phyloP scores from a whole-genome alignment of 23 red algal species.

The Gracilaria domingensis region DNA sequence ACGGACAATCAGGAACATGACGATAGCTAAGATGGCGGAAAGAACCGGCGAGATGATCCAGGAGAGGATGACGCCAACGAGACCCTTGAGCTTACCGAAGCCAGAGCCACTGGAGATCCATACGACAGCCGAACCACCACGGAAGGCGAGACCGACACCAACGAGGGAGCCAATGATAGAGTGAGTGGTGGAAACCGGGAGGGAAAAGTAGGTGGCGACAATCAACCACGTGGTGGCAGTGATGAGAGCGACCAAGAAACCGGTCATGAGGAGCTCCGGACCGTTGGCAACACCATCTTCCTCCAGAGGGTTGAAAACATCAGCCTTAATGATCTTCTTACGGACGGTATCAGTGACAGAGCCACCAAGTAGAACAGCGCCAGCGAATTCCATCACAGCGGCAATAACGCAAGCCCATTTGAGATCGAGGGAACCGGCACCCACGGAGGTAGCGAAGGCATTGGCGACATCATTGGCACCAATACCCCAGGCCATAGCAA shows the following conservation, averaged over 20 bases:
- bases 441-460: slow-evolving; percentile 93
- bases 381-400: slow-evolving; percentile 73
- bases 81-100: slow-evolving; percentile 67
- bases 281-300: slow-evolving; percentile 62
- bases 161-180: slow-evolving; percentile 83
- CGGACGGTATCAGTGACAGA: slow-evolving; percentile 89
- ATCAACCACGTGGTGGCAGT: slow-evolving; percentile 83
- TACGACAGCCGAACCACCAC: slow-evolving; percentile 62
- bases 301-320: slow-evolving; percentile 68
- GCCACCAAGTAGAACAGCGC: slow-evolving; percentile 80
- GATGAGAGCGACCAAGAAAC: slow-evolving; percentile 85
- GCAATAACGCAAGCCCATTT: slow-evolving; percentile 82
- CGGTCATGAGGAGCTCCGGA: slow-evolving; percentile 91
- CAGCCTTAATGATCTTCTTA: slow-evolving; percentile 78
- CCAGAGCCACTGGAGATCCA: slow-evolving; percentile 68
- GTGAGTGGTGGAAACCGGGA: slow-evolving; percentile 95
- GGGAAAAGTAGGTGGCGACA: slow-evolving; percentile 71
- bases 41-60: slow-evolving; percentile 86
- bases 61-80: slow-evolving; percentile 80
- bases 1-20: slow-evolving; percentile 86
- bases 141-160: slow-evolving; percentile 80
- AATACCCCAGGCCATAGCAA: slow-evolving; percentile 90
- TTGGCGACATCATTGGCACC: slow-evolving; percentile 97
- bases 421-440: slow-evolving; percentile 75
- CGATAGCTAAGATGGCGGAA: slow-evolving; percentile 71